A percentile compares a stretch with the other conserved stretches of the same genome.
Conservation (phyloP, 768 basidiomycete species). For the Kwoniella botswanensis region DNA sequence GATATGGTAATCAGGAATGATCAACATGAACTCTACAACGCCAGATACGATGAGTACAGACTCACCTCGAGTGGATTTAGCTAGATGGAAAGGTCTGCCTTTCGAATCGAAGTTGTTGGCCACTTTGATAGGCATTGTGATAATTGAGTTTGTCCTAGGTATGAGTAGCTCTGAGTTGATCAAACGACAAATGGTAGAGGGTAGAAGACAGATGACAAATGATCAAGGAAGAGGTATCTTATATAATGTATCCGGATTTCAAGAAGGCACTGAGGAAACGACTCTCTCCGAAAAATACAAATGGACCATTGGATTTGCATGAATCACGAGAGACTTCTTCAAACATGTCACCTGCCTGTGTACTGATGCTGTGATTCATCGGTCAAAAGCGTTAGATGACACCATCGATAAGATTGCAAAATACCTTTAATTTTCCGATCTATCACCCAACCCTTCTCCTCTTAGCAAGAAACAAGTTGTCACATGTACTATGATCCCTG, state of each 20-base stretch:
- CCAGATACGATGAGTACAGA: not conserved
- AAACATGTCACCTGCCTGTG: not conserved
- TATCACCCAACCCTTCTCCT: not conserved
- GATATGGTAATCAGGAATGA: not conserved
- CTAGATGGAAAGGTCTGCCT: conserved; percentile 24
- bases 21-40: not conserved
- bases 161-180: no score
- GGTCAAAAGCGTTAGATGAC: conserved; percentile 9
- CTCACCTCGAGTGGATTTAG: conserved; percentile 18
- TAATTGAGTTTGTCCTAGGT: not conserved
- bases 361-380: not conserved
- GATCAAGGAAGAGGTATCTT: no score
- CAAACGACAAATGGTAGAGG: no score
- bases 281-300: not conserved
- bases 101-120: conserved; percentile 12
- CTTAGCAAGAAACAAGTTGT: no score
- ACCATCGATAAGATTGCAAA: conserved; percentile 19
- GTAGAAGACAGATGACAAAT: no score
- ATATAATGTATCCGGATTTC: no score
- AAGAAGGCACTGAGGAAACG: not conserved
- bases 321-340: not conserved
- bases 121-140: conserved; percentile 25
- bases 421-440: not conserved
- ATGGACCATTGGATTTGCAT: not conserved
- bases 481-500: no score